phyloP scores from a whole-genome alignment of 2,329 filamentous ascomycete genomes.

The Aspergillus fructus region DNA sequence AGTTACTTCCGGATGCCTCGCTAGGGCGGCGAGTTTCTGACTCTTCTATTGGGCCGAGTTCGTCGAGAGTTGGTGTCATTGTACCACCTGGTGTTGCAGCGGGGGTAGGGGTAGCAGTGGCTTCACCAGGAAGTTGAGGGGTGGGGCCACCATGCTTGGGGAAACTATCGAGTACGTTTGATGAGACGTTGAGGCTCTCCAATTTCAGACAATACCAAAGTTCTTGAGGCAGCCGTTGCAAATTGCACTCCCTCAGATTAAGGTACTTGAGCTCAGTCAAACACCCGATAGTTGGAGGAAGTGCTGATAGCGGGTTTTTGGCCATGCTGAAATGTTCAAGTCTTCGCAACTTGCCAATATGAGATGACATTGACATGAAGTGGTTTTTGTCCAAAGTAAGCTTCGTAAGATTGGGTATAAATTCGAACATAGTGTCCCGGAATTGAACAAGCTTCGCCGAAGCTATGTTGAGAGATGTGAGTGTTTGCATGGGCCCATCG shows the following conservation, averaged over 20 bases:
- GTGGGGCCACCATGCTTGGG: conserved; percentile 74
- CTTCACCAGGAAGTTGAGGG: conserved; percentile 60
- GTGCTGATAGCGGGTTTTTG: conserved; percentile 79
- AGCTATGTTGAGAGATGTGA: conserved; percentile 85
- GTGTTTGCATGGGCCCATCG: conserved; percentile 69
- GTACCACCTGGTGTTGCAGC: conserved; percentile 51
- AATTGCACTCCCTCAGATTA: conserved; percentile 90
- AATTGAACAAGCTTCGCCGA: conserved; percentile 89
- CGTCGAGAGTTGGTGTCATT: conserved; percentile 72
- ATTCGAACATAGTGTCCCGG: conserved; percentile 80
- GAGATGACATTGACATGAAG: conserved; percentile 81
- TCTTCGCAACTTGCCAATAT: conserved; percentile 78
- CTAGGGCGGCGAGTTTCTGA: conserved; percentile 72
- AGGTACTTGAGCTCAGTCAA: conserved; percentile 80
- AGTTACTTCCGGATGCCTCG: conserved; percentile 72
- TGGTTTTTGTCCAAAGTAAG: conserved; percentile 93
- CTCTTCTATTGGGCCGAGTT: conserved; percentile 66
- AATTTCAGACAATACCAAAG: conserved; percentile 94
- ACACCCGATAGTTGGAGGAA: conserved; percentile 86
- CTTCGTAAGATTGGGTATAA: conserved; percentile 82
- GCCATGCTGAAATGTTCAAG: conserved; percentile 93
- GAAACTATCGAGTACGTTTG: conserved; percentile 87
- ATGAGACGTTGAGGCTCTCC: conserved; percentile 91
- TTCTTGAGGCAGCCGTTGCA: conserved; percentile 82
- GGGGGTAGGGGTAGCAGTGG: conserved; percentile 46